Evolutionary conservation across 768 basidiomycete genomes (phyloP).

Genomic region (Trichaptum fuscoviolaceum): DNA sequence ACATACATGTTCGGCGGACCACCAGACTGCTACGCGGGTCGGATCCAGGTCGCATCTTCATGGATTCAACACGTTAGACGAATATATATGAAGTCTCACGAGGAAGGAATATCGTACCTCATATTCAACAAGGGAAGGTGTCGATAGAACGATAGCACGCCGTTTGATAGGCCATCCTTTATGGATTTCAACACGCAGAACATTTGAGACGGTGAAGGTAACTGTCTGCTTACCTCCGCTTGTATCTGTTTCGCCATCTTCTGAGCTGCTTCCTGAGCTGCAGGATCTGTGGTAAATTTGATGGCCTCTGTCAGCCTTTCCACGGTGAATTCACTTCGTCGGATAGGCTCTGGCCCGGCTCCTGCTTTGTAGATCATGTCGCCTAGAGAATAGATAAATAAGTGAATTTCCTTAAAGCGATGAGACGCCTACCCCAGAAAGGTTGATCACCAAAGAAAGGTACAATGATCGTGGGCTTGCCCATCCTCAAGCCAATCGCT

Average conservation of each 20-base stretch:
- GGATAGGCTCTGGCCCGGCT: slow-evolving; percentile 57
- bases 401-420: slow-evolving; percentile 20
- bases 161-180: slow-evolving; percentile 42
- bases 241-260: slow-evolving; percentile 46
- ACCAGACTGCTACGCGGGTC: slow-evolving; percentile 50
- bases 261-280: slow-evolving; percentile 44
- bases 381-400: slow-evolving; percentile 30
- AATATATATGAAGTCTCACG: neutral
- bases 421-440: slow-evolving; percentile 39
- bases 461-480: slow-evolving; percentile 54
- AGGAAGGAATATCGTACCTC: slow-evolving; percentile 28
- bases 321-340: slow-evolving; percentile 42
- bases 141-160: slow-evolving; percentile 52
- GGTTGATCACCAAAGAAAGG: slow-evolving; percentile 66
- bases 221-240: slow-evolving; percentile 34
- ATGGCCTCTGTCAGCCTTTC: slow-evolving; percentile 51
- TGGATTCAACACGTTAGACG: neutral
- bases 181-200: neutral
- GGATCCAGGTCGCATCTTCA: slow-evolving; percentile 49
- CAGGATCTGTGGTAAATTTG: slow-evolving; percentile 38
- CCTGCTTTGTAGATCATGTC: slow-evolving; percentile 57
- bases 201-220: neutral
- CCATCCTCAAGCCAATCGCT: slow-evolving; percentile 54
- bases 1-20: slow-evolving; percentile 44
- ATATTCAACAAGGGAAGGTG: slow-evolving; percentile 59